These are phyloP conservation scores for Sanghuangporus baumii DNA, from an alignment of 1,284 basidiomycete species.

Conservation along the genomic window DNA sequence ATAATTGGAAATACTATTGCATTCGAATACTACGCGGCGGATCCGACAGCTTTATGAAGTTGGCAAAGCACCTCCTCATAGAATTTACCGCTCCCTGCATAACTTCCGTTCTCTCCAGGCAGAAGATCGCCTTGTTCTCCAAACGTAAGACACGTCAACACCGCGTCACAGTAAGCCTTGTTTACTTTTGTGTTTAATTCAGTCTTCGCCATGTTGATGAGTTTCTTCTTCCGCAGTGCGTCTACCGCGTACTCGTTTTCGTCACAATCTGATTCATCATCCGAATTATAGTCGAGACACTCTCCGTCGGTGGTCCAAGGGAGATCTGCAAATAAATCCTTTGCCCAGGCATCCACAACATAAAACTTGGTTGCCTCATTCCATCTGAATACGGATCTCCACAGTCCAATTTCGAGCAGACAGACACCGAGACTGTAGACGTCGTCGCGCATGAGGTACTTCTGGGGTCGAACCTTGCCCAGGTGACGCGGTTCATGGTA, in stretches of 20 bases:
- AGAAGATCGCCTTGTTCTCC: background rate
- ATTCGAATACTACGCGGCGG: background rate
- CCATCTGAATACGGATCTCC: conserved; percentile 6
- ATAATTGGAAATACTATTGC: background rate
- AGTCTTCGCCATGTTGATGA: background rate
- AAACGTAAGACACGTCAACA: background rate
- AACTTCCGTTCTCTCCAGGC: background rate
- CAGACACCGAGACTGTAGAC: conserved; percentile 13
- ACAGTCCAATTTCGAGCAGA: conserved; percentile 12
- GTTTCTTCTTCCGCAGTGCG: background rate
- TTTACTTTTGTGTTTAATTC: background rate
- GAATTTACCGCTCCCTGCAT: background rate
- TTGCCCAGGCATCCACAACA: background rate
- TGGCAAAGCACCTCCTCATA: background rate
- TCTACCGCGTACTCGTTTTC: background rate
- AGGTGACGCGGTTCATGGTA: conserved; percentile 7
- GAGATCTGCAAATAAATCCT: background rate
- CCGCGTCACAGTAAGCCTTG: conserved; percentile 2
- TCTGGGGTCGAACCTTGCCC: background rate
- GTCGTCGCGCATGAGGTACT: conserved; percentile 10
- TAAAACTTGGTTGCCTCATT: background rate
- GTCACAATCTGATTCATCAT: background rate
- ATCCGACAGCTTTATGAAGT: background rate
- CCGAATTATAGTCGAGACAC: background rate
- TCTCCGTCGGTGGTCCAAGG: background rate